Conservation (phyloP, 306 rosid genomes). For the Styphnolobium japonicum region DNA sequence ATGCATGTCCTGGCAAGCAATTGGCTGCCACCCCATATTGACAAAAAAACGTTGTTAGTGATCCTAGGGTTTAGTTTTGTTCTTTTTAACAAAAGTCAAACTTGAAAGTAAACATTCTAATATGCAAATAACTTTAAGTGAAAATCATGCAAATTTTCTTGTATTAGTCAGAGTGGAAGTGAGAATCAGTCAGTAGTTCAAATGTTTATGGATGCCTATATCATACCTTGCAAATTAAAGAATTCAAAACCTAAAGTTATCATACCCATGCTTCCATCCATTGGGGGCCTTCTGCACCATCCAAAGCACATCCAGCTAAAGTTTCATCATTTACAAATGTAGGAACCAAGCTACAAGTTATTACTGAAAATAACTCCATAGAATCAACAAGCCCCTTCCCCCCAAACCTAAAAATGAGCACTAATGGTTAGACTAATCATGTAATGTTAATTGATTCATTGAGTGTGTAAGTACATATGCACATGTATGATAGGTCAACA, state of each 20-base stretch:
- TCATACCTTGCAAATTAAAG: conserved; percentile 8
- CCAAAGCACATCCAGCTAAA: conserved; percentile 97
- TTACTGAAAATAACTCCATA: neutral
- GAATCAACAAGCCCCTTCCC: neutral
- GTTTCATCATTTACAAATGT: conserved; percentile 58
- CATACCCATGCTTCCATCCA: conserved; percentile 99
- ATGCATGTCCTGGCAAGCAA: no score
- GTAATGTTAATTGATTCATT: neutral
- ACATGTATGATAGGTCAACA: neutral
- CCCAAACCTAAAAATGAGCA: neutral
- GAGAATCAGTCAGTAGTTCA: neutral
- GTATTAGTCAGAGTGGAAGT: neutral
- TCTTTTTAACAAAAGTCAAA: conserved; percentile 1
- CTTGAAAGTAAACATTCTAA: neutral
- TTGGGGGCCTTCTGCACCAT: conserved; percentile 99
- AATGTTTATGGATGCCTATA: neutral
- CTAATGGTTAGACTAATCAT: no score
- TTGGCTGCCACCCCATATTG: neutral
- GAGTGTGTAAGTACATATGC: neutral
- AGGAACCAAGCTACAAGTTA: neutral
- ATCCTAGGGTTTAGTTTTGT: conserved; percentile 8
- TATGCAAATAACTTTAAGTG: neutral
- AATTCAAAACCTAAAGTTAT: conserved; percentile 24
- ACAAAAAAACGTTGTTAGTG: neutral
- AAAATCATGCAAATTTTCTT: conserved; percentile 16